Conservation (phyloP, 192 early-diverging fungal genomes). For the Coemansia sp. region DNA sequence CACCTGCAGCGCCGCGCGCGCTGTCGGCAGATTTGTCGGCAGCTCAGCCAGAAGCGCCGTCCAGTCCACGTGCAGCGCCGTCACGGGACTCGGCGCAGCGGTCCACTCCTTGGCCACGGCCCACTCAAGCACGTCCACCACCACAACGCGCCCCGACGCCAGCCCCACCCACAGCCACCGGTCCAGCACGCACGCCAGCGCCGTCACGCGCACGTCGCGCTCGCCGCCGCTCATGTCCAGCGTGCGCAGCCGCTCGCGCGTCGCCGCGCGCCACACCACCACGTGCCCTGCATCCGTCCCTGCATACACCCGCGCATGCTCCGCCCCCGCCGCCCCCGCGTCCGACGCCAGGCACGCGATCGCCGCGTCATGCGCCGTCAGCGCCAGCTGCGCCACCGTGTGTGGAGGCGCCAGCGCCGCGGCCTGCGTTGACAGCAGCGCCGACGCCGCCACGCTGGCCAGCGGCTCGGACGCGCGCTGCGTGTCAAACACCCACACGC, state of each 20-base stretch:
- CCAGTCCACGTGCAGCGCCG: conserved; percentile 40
- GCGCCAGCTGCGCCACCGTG: conserved; percentile 20
- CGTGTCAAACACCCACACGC: conserved; percentile 42
- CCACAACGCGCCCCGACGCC: conserved; percentile 29
- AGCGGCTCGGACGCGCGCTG: conserved; percentile 14
- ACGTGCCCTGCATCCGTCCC: conserved; percentile 47
- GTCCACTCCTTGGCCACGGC: conserved; percentile 41
- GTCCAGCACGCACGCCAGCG: conserved; percentile 36
- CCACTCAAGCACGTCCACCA: conserved; percentile 41
- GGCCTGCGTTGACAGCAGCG: conserved; percentile 18
- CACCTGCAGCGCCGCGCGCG: conserved; percentile 33
- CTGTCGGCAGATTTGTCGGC: too few species aligned
- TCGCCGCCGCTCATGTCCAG: conserved; percentile 42
- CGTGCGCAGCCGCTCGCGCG: conserved; percentile 40
- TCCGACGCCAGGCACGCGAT: conserved; percentile 46
- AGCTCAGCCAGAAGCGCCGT: too few species aligned
- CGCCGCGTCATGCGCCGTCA: conserved; percentile 30
- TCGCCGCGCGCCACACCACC: conserved; percentile 31
- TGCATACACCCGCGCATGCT: conserved; percentile 37
- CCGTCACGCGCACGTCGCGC: conserved; percentile 29
- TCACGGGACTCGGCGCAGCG: conserved; percentile 25
- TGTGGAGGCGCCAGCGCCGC: conserved; percentile 4
- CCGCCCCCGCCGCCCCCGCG: conserved; percentile 8
- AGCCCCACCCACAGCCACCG: conserved; percentile 50
- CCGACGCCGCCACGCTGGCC: conserved; percentile 14